Percentiles rank a stretch among this genome's conserved stretches.
Evolutionary conservation across 371 early-diverging fungal species (phyloP).

Genomic region (Mortierella sp.): DNA sequence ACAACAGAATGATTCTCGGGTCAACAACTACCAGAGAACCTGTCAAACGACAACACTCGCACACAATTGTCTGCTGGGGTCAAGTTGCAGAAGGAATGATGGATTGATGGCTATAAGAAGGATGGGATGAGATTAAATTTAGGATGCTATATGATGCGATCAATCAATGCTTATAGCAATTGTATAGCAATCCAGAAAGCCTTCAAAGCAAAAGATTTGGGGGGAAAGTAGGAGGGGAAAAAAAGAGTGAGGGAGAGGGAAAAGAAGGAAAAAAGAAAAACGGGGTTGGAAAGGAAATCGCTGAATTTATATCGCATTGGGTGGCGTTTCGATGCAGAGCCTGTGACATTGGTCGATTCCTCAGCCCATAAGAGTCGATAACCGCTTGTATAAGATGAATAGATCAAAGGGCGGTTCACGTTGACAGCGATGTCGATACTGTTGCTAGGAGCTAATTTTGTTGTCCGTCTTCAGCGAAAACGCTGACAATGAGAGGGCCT

Average conservation of each 20-base stretch:
- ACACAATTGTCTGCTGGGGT: constrained; percentile 19
- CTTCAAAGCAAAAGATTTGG: neutral
- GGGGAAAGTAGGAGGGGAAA: neutral
- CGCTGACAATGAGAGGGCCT: too few relatives aligned
- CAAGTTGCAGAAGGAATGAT: neutral
- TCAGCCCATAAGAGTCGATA: too few relatives aligned
- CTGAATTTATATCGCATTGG: neutral
- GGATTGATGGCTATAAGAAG: neutral
- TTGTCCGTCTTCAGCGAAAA: too few relatives aligned
- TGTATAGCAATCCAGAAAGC: too few relatives aligned
- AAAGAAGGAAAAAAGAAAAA: constrained; percentile 5
- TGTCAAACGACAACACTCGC: constrained; percentile 26
- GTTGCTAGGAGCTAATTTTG: too few relatives aligned
- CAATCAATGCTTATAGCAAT: too few relatives aligned
- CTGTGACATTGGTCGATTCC: too few relatives aligned
- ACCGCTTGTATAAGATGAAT: too few relatives aligned
- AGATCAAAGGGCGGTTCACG: too few relatives aligned
- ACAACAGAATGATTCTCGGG: constrained; percentile 27
- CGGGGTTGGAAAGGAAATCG: neutral
- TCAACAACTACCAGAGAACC: constrained; percentile 53
- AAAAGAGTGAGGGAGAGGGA: neutral
- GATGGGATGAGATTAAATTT: neutral
- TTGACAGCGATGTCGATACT: too few relatives aligned
- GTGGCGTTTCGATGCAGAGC: too few relatives aligned
- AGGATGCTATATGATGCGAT: neutral